These are phyloP conservation scores for Pontederia paniculata DNA, from an alignment of 176 grass and related monocot species.

Conservation along the genomic window DNA sequence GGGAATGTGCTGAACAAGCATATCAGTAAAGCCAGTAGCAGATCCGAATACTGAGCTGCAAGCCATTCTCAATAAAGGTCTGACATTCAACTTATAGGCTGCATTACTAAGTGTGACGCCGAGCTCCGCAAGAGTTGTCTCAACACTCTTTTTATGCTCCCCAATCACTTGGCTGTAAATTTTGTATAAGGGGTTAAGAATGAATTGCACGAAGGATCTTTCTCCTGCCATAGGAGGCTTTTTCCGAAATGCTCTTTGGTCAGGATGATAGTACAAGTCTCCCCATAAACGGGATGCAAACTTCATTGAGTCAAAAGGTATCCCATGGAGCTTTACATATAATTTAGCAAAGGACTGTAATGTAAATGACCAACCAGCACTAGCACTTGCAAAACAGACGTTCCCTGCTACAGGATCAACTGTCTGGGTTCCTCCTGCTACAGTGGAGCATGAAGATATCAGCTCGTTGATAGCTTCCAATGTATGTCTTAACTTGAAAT, in stretches of 20 bases:
- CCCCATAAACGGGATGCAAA: conserved; percentile 90
- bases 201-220: conserved; percentile 90
- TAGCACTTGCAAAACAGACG: conserved; percentile 92
- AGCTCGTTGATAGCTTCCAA: conserved; percentile 83
- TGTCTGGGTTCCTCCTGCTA: conserved; percentile 66
- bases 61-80: conserved; percentile 78
- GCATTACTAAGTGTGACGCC: conserved; percentile 83
- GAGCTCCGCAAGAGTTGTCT: conserved; percentile 70
- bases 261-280: conserved; percentile 81
- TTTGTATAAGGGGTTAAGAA: conserved; percentile 94
- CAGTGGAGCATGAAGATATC: conserved; percentile 85
- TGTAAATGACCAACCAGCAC: conserved; percentile 96
- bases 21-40: conserved; percentile 89
- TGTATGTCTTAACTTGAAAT: conserved; percentile 93
- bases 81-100: conserved; percentile 93
- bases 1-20: conserved; percentile 87
- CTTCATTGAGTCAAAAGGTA: conserved; percentile 78
- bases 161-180: conserved; percentile 95
- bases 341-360: conserved; percentile 88
- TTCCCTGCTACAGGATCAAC: conserved; percentile 86
- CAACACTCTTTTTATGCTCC: conserved; percentile 67
- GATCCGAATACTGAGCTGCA: conserved; percentile 93
- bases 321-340: conserved; percentile 81
- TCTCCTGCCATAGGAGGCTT: conserved; percentile 92
- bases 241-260: conserved; percentile 76